A percentile compares a stretch with the other conserved stretches of the same genome.
These are phyloP conservation scores for Curvularia sp. DNA, from an alignment of 2,329 filamentous ascomycete species.

Conservation along the genomic window DNA sequence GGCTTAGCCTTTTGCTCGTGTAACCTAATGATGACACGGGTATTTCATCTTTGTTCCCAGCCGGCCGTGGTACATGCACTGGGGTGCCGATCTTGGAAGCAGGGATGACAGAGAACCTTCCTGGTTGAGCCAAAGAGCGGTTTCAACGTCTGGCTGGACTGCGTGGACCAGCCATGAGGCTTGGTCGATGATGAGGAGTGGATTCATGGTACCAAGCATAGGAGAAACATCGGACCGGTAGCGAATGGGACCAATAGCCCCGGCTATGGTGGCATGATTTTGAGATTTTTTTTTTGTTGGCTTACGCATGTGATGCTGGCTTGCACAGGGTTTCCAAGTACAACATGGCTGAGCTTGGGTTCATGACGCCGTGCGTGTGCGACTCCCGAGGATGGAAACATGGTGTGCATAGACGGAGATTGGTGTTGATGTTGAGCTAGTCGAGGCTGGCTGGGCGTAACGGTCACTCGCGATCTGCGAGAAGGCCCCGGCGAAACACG, in stretches of 20 bases:
- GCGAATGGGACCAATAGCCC: not conserved
- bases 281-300: too few relatives aligned
- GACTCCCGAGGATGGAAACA: not conserved
- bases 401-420: too few relatives aligned
- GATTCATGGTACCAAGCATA: not conserved
- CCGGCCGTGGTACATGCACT: not conserved
- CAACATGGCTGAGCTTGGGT: not conserved
- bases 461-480: constrained; percentile 9
- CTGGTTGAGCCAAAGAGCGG: not conserved
- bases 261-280: not conserved
- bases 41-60: not conserved
- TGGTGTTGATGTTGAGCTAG: too few relatives aligned
- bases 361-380: constrained; percentile 5
- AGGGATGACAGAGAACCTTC: not conserved
- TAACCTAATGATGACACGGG: constrained; percentile 29
- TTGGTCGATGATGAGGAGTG: not conserved
- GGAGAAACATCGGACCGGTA: not conserved
- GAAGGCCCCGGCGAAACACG: not conserved
- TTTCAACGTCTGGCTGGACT: not conserved
- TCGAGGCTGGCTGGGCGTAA: constrained; percentile 3
- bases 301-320: not conserved
- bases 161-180: too few relatives aligned
- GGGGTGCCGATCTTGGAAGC: not conserved
- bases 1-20: constrained; percentile 28
- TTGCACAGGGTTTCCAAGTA: not conserved